A percentile compares a stretch with the other conserved stretches of the same genome.
phyloP scores from a whole-genome alignment of 2,329 filamentous ascomycete species.

The Didymella lethalis region DNA sequence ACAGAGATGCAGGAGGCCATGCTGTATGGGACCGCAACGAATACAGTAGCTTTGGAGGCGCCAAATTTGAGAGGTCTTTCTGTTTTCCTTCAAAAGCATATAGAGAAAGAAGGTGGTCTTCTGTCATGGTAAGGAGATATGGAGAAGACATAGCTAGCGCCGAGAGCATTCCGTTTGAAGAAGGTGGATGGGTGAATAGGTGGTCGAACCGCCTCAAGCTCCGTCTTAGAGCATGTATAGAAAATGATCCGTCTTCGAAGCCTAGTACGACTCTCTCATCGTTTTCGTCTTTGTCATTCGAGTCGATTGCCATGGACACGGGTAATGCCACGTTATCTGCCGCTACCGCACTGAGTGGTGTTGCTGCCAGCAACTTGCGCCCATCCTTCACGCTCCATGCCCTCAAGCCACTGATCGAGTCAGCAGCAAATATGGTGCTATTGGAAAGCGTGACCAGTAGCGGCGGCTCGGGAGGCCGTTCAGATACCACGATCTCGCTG shows the following conservation, averaged over 20 bases:
- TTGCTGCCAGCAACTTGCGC: slow-evolving; percentile 66
- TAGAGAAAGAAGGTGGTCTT: slow-evolving; percentile 75
- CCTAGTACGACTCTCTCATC: slow-evolving; percentile 46
- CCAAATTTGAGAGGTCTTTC: slow-evolving; percentile 18
- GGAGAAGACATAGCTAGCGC: slow-evolving; percentile 76
- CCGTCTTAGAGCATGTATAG: slow-evolving; percentile 69
- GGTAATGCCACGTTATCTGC: slow-evolving; percentile 53
- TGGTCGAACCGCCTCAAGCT: slow-evolving; percentile 54
- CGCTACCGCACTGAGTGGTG: slow-evolving; percentile 32
- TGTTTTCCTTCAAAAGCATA: slow-evolving; percentile 66
- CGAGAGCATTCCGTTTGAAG: slow-evolving; percentile 70
- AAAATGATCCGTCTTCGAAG: slow-evolving; percentile 60
- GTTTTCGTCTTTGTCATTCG: slow-evolving; percentile 38
- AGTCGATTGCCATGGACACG: slow-evolving; percentile 71
- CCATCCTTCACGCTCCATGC: slow-evolving; percentile 75
- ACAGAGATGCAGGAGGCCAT: slow-evolving; percentile 80
- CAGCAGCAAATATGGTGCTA: slow-evolving; percentile 79
- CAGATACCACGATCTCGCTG: slow-evolving; percentile 74
- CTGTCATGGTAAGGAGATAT: slow-evolving; percentile 80
- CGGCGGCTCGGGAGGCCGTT: slow-evolving; percentile 61
- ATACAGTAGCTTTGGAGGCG: slow-evolving; percentile 69
- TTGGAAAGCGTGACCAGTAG: slow-evolving; percentile 79
- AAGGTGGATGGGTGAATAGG: slow-evolving; percentile 67
- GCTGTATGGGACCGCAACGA: slow-evolving; percentile 83
- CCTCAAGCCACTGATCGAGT: slow-evolving; percentile 72